Evolutionary conservation across 345 rosid species (phyloP).

Genomic region (Garcia nutans): DNA sequence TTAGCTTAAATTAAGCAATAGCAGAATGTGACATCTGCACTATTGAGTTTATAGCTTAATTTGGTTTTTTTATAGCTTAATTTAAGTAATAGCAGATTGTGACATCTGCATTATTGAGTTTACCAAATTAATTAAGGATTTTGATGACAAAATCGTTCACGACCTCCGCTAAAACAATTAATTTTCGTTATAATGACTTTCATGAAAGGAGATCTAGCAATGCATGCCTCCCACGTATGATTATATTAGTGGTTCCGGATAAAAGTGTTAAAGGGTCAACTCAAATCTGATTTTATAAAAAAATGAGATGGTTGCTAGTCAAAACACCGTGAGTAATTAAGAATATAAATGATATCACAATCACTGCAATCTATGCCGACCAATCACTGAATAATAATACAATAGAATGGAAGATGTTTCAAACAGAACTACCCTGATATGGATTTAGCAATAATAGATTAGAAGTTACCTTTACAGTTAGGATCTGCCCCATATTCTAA

Average conservation of each 20-base stretch:
- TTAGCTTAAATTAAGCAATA: background rate
- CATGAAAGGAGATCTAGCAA: constrained; percentile 2
- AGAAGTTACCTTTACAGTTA: constrained; percentile 55
- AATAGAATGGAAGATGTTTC: background rate
- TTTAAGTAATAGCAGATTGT: too few relatives aligned
- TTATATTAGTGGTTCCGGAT: background rate
- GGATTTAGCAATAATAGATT: too few relatives aligned
- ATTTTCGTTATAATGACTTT: background rate
- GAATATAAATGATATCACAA: background rate
- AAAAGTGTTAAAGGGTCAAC: constrained; percentile 14
- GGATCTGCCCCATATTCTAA: constrained; percentile 75
- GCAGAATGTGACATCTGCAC: constrained; percentile 19
- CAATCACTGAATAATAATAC: background rate
- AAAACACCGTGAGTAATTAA: background rate
- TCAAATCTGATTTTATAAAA: background rate
- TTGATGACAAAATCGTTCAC: background rate
- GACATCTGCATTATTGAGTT: constrained; percentile 19
- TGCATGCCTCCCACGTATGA: constrained; percentile 16
- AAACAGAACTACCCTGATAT: background rate
- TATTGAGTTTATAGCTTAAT: constrained; percentile 4
- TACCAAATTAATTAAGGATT: constrained; percentile 5
- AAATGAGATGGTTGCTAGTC: background rate
- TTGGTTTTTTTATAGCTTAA: too few relatives aligned
- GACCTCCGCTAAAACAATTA: background rate
- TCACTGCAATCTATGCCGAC: background rate